phyloP scores from a whole-genome alignment of 2,329 filamentous ascomycete species.

The Fusarium clavum region DNA sequence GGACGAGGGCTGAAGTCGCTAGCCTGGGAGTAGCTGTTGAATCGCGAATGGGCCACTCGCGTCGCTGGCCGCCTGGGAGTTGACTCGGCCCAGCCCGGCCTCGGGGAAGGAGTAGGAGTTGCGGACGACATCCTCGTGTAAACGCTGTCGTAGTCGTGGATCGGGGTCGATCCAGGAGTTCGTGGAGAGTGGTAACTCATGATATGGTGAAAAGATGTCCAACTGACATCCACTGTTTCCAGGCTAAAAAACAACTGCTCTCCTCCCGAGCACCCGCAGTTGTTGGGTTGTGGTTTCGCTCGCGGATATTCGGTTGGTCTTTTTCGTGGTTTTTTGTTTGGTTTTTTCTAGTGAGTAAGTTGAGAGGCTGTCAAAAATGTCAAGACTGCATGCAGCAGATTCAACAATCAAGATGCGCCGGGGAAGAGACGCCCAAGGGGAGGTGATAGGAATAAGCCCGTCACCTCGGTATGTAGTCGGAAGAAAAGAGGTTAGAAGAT shows the following conservation, averaged over 20 bases:
- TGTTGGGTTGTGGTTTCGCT: conserved; percentile 28
- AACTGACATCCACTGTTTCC: conserved; percentile 47
- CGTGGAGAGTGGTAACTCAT: conserved; percentile 56
- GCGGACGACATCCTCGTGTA: conserved; percentile 65
- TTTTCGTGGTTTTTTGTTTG: conserved; percentile 53
- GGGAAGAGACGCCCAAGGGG: conserved; percentile 57
- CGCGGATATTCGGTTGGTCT: conserved; percentile 13
- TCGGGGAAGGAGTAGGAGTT: conserved; percentile 68
- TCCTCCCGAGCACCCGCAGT: conserved; percentile 46
- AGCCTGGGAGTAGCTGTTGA: conserved; percentile 54
- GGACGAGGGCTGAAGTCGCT: conserved; percentile 57
- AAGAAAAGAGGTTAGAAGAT: conserved; percentile 66
- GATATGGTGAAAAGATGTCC: conserved; percentile 52
- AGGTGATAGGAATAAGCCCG: conserved; percentile 60
- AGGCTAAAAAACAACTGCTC: conserved; percentile 42
- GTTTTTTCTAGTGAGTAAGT: conserved; percentile 37
- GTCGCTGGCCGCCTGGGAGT: conserved; percentile 67
- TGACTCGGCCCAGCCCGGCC: conserved; percentile 62
- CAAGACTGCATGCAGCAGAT: conserved; percentile 41
- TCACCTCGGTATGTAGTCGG: conserved; percentile 73
- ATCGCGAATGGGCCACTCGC: conserved; percentile 57
- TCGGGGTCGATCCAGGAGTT: conserved; percentile 60
- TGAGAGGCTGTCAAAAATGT: conserved; percentile 30
- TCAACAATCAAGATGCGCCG: conserved; percentile 41
- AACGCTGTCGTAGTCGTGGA: conserved; percentile 60